A percentile compares a stretch with the other conserved stretches of the same genome.
phyloP scores from a whole-genome alignment of 1,284 basidiomycete genomes.

The Moniliophthora roreri region DNA sequence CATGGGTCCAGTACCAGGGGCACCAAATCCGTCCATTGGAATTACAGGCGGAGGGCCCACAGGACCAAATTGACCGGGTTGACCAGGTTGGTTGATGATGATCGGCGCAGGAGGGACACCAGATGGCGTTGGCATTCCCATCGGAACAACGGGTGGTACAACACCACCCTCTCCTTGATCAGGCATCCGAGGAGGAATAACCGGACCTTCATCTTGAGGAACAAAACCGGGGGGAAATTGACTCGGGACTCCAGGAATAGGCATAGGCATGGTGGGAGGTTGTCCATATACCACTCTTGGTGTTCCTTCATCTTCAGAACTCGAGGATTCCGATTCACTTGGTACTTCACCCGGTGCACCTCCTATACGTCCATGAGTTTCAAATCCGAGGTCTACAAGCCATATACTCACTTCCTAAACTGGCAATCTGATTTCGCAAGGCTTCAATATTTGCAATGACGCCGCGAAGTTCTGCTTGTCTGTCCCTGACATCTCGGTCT shows the following conservation, averaged over 20 bases:
- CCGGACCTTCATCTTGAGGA: conserved; percentile 19
- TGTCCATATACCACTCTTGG: neutral
- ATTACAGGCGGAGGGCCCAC: conserved; percentile 16
- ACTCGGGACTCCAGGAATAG: neutral
- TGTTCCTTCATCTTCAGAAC: neutral
- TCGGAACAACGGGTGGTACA: conserved; percentile 9
- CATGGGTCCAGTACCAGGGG: conserved; percentile 15
- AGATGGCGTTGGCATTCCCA: neutral
- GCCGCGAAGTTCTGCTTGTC: conserved; percentile 67
- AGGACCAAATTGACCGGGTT: no score
- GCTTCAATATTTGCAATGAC: conserved; percentile 64
- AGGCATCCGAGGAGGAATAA: conserved; percentile 6
- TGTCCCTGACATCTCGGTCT: conserved; percentile 68
- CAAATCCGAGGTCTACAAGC: neutral
- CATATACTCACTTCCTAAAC: conserved; percentile 16
- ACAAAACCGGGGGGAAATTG: conserved; percentile 30
- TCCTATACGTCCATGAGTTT: neutral
- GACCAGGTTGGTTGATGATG: conserved; percentile 10
- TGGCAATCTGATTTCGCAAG: conserved; percentile 45
- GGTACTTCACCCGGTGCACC: neutral
- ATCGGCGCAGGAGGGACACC: conserved; percentile 1
- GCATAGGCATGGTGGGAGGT: neutral
- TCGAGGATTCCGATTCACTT: neutral
- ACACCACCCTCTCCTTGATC: conserved; percentile 4
- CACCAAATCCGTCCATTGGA: conserved; percentile 20